Evolutionary conservation across 495 filamentous ascomycete species (phyloP).

Genomic region (Daldinia loculata): DNA sequence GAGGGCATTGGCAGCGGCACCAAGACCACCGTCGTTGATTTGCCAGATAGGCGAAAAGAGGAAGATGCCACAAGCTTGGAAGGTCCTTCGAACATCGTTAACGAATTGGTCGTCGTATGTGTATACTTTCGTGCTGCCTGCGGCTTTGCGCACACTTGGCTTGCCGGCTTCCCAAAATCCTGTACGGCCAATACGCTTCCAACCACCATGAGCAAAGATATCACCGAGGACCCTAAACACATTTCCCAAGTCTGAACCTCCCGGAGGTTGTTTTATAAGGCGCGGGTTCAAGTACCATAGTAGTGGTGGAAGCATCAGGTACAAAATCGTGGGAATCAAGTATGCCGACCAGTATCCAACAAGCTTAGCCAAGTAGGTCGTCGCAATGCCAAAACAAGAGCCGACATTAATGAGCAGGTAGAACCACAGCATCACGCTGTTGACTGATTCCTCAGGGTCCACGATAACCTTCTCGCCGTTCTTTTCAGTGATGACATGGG

Average conservation of each 20-base stretch:
- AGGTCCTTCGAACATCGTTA: conserved; percentile 59
- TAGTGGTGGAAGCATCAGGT: conserved; percentile 62
- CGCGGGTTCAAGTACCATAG: conserved; percentile 59
- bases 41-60: conserved; percentile 71
- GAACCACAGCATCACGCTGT: conserved; percentile 71
- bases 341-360: conserved; percentile 78
- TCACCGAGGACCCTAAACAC: conserved; percentile 62
- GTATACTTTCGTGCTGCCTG: conserved; percentile 54
- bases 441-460: conserved; percentile 76
- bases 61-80: conserved; percentile 62
- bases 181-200: conserved; percentile 59
- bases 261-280: conserved; percentile 59
- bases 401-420: conserved; percentile 83
- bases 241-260: conserved; percentile 61
- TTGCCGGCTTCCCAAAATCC: conserved; percentile 68
- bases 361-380: conserved; percentile 54
- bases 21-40: conserved; percentile 61
- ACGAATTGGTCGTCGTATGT: conserved; percentile 61
- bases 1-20: conserved; percentile 60
- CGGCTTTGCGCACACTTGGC: conserved; percentile 60
- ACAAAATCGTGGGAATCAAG: conserved; percentile 69
- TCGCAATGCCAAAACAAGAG: conserved; percentile 64
- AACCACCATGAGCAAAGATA: conserved; percentile 61
- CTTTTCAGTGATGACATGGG: conserved; percentile 69
- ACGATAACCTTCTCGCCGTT: conserved; percentile 79